phyloP scores from a whole-genome alignment of 129 eudicot genomes.

The Arctium minus region DNA sequence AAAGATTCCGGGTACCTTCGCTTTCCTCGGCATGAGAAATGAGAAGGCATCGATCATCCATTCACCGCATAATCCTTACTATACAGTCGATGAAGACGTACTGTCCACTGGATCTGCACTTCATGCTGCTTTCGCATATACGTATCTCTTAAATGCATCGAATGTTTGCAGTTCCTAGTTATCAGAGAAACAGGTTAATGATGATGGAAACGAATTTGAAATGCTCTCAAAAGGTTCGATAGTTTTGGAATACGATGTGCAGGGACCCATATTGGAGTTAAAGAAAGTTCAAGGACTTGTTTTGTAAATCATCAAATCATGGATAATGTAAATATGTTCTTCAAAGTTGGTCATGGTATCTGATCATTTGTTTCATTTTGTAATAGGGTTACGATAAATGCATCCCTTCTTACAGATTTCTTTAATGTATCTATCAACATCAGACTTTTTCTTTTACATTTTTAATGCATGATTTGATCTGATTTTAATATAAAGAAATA shows the following conservation, averaged over 20 bases:
- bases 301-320: not conserved
- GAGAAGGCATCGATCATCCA: conserved; percentile 36
- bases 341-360: not conserved
- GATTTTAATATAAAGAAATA: too few species aligned
- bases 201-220: not conserved
- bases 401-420: not conserved
- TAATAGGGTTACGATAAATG: not conserved
- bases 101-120: conserved; percentile 67
- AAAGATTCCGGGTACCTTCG: conserved; percentile 43
- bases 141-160: conserved; percentile 38
- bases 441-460: too few species aligned
- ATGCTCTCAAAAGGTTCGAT: not conserved
- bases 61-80: conserved; percentile 63
- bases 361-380: not conserved
- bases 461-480: not conserved
- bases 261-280: not conserved
- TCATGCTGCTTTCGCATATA: conserved; percentile 59
- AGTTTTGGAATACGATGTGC: not conserved
- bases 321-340: not conserved
- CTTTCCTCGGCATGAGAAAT: conserved; percentile 53
- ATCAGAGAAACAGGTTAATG: not conserved
- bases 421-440: not conserved
- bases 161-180: not conserved
- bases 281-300: not conserved
- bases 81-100: conserved; percentile 51